Evolutionary conservation across 352 stramenopile genomes (phyloP), one percentile per base, ranked within the genome.

Genomic region (Phytophthora pluvialis): DNA sequence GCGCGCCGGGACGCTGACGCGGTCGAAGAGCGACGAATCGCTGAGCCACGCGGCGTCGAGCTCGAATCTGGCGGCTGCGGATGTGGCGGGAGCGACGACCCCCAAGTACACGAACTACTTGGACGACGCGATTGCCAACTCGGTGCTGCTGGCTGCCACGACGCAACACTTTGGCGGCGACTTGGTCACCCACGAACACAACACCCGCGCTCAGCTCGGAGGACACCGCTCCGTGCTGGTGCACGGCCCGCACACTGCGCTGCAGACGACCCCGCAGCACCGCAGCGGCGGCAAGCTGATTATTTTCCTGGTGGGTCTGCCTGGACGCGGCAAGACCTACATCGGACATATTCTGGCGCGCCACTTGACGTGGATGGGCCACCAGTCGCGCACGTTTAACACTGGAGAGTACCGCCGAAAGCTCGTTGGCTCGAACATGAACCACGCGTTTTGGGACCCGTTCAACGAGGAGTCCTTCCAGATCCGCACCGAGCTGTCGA

Each of bases 141-240:
- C 81, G 16, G 82, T 95, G 25, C 53, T 95, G 31, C 65, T 95
- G 16, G 86, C 86, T 13, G 86, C 86, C 5, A 91, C 84, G 9
- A 93, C 86, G 60, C 83, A 95, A 70, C 83, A 95, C 68, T 95
- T 95, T 81, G 86, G 86, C 26, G 86, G 86, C 2, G 86, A 95
- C 35, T 65, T 95, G 3, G 84, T 93, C 10, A 95, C 86, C 1
- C 75, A 93, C 8, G 86, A 95, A 47, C 86, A 95, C 73, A 81
- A 78, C 47, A 77, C 73, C 31, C 86, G 86, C 12, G 83, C 84
- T 4, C 70, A 93, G 66, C 67, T 84, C 0, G 86, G 86, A 5
- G 86, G 86, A 21, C 86, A 95, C 46, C 84, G 82, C 4, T 95
- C 86, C 16, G 72, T 87, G 47, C 52, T 93, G 3, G 70, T 91